A percentile compares a stretch with the other conserved stretches of the same genome.
Conservation (phyloP, 495 filamentous ascomycete genomes). For the Hypoxylon rickii region DNA sequence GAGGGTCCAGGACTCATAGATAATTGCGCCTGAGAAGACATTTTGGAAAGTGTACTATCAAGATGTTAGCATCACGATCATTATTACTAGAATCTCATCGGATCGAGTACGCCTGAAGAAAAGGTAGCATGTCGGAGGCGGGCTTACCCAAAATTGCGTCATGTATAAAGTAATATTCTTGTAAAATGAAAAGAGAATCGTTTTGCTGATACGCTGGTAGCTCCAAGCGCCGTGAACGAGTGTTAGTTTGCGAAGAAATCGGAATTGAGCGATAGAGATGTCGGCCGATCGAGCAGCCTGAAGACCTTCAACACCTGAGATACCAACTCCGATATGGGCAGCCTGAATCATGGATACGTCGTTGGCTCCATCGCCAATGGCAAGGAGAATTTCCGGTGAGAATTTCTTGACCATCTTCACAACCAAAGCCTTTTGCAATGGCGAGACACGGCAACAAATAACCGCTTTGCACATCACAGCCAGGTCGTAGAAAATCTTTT, state of each 20-base stretch:
- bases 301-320: slow-evolving; percentile 97
- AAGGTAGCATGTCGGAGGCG: not conserved
- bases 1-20: slow-evolving; percentile 98
- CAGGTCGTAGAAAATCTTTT: slow-evolving; percentile 90
- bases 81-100: not conserved
- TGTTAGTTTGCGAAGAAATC: slow-evolving; percentile 91
- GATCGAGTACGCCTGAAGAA: not conserved
- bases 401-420: slow-evolving; percentile 99
- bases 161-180: slow-evolving; percentile 99
- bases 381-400: slow-evolving; percentile 82
- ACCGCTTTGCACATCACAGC: slow-evolving; percentile 97
- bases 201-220: slow-evolving; percentile 94
- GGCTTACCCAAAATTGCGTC: slow-evolving; percentile 95
- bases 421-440: slow-evolving; percentile 97
- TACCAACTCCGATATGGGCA: slow-evolving; percentile 97
- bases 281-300: slow-evolving; percentile 96
- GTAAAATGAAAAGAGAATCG: slow-evolving; percentile 98
- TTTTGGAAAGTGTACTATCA: slow-evolving; percentile 93
- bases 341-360: slow-evolving; percentile 99
- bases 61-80: slow-evolving; percentile 42
- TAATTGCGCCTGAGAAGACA: slow-evolving; percentile 94
- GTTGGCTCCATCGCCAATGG: slow-evolving; percentile 97
- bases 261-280: slow-evolving; percentile 95
- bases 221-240: slow-evolving; percentile 97
- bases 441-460: slow-evolving; percentile 97